phyloP scores from a whole-genome alignment of 306 rosid species.

The Cyclanthera cordifolia region DNA sequence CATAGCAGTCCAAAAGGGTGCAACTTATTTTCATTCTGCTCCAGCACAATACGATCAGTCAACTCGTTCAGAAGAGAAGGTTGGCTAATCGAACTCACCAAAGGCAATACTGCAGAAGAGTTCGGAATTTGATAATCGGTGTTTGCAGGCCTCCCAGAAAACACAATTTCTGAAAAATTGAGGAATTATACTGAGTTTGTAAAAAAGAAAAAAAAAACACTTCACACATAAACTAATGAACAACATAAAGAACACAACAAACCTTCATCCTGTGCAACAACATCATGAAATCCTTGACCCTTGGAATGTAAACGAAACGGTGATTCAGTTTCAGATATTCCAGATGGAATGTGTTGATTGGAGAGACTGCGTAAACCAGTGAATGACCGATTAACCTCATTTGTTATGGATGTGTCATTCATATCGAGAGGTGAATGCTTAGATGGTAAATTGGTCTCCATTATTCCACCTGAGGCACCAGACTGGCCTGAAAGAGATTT shows the following conservation, averaged over 20 bases:
- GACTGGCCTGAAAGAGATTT: slow-evolving; percentile 24
- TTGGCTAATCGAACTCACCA: slow-evolving; percentile 21
- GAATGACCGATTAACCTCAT: slow-evolving; percentile 15
- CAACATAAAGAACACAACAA: slow-evolving; percentile 5
- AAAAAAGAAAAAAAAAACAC: no score
- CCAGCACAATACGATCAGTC: slow-evolving; percentile 25
- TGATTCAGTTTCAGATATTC: slow-evolving; percentile 26
- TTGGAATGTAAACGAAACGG: slow-evolving; percentile 23
- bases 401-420: slow-evolving; percentile 16
- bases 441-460: slow-evolving; percentile 23
- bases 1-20: slow-evolving; percentile 52
- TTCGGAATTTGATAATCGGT: slow-evolving; percentile 21
- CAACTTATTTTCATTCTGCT: slow-evolving; percentile 32
- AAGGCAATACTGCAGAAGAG: slow-evolving; percentile 20
- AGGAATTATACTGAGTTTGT: not conserved
- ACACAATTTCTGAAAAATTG: slow-evolving; percentile 26
- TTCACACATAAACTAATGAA: not conserved
- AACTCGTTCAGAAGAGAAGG: slow-evolving; percentile 20
- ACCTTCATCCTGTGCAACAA: slow-evolving; percentile 39
- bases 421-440: slow-evolving; percentile 20
- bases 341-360: slow-evolving; percentile 25
- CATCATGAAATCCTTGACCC: slow-evolving; percentile 30
- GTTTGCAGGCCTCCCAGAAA: slow-evolving; percentile 31
- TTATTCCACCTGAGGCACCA: slow-evolving; percentile 17
- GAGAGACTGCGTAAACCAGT: slow-evolving; percentile 23